Base-by-base conservation (phyloP, 2,329 filamentous ascomycete species). In the Massarina eburnea region DNA sequence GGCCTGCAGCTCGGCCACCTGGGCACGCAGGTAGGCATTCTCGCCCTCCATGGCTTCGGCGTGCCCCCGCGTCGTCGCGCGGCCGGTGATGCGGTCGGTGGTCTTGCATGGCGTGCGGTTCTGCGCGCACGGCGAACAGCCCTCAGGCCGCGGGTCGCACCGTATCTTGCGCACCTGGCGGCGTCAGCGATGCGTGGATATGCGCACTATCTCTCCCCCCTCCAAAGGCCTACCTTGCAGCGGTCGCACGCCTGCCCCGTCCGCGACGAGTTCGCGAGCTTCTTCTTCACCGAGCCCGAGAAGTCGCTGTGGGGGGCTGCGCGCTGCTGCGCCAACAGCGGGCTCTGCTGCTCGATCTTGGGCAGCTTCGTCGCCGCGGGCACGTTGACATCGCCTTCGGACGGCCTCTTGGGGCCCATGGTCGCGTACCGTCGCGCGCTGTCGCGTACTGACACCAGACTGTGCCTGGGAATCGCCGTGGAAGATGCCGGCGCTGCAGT, bases 171-270 rank as follows among this genome's bases (percentile, higher is more conserved):
- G 83, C 46, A 90, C 78, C 86, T 89, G 61, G 47, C 20, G 27
- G 33, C 20, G 47, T 55, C 46, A 55, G 49, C n/a, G 27, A 14
- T 6, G 27, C 20, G 36, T 20, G 18, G 19, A 18, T 17, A n/a
- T 29, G 12, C 14, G 19, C 9, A 30, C n/a, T n/a, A n/a, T n/a
- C n/a, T n/a, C n/a, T n/a, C n/a, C n/a, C n/a, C n/a, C n/a, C n/a
- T n/a, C n/a, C 12, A 14, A 35, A 45, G 45, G 42, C 78, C 58
- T 70, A 89, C 86, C 80, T 92, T 94, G 79, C 90, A 95, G 45
- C 90, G 80, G 71, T 95, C 89, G 77, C 89, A 95, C 24, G 89
- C 89, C 73, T 95, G 89, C 8, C 89, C 89, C 0, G 89, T 95
- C 46, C 82, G 75, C 51, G 77, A 78, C 43, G 78, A 80, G 45